A percentile compares a stretch with the other conserved stretches of the same genome.
phyloP scores from a whole-genome alignment of 306 rosid species.

The Mimosa bimucronata region DNA sequence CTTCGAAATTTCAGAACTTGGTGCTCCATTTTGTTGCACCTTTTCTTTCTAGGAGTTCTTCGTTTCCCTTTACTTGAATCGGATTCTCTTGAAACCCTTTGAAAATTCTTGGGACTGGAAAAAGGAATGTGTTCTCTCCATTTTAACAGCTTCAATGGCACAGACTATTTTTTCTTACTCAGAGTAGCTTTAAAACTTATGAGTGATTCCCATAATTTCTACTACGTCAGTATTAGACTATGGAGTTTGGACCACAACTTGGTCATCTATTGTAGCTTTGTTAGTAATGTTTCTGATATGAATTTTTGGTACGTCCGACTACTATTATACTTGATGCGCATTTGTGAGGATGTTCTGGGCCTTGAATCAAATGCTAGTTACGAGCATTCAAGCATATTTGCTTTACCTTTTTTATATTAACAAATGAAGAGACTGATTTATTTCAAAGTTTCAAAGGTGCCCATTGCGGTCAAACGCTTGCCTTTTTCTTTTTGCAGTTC shows the following conservation, averaged over 20 bases:
- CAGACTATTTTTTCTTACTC: slow-evolving; percentile 6
- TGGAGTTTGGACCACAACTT: not conserved
- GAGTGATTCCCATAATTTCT: not conserved
- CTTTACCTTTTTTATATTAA: slow-evolving; percentile 2
- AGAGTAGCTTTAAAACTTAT: slow-evolving; percentile 4
- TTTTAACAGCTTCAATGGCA: not conserved
- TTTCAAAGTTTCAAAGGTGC: slow-evolving; percentile 25
- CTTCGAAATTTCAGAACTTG: slow-evolving; percentile 28
- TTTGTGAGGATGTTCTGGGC: slow-evolving; percentile 22
- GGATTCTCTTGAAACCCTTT: slow-evolving; percentile 21
- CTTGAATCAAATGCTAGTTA: slow-evolving; percentile 18
- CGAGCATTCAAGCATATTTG: not conserved
- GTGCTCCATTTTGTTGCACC: slow-evolving; percentile 8
- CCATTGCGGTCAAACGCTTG: slow-evolving; percentile 32
- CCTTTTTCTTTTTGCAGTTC: slow-evolving; percentile 51
- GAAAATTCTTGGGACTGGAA: slow-evolving; percentile 7
- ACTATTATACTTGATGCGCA: slow-evolving; percentile 16
- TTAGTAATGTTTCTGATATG: not conserved
- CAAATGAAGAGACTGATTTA: not conserved
- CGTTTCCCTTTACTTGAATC: not conserved
- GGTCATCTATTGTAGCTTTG: not conserved
- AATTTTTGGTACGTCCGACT: too few species aligned
- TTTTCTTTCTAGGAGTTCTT: not conserved
- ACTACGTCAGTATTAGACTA: not conserved
- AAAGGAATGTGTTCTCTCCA: slow-evolving; percentile 11